Evolutionary conservation across 768 basidiomycete genomes (phyloP), one percentile per base, ranked within the genome.

Genomic region (Mycena albidolilacea): DNA sequence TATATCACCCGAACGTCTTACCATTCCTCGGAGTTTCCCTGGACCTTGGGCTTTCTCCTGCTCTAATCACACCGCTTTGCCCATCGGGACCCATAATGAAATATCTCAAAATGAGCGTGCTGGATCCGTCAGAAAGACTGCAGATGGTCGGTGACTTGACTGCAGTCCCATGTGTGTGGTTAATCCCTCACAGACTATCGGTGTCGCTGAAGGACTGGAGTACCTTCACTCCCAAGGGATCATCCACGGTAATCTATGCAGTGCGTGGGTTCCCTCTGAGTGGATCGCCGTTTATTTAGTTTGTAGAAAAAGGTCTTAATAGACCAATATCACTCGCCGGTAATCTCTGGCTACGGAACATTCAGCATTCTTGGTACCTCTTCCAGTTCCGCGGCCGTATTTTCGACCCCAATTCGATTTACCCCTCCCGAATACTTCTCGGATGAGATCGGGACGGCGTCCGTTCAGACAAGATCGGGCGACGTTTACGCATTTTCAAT

Each of bases 251-350:
- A 30, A 30, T 30, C 30, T 30, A 30, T 30, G 30, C n/a, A 5
- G 48, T 77, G 54, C 15, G 14, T 76, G 76, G 41, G 70, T 77
- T 10, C 76, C 76, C 58, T 70, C 68, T 0, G 52, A 73, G 69
- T 59, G 57, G 0, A 61, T 77, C 15, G 60, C 30, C 30, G 3
- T 30, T 30, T 30, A 30, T 30, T 30, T 30, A 43, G 14, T 48
- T 17, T 17, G 15, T 17, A 48, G 46, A 48, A 48, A 48, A 48
- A 48, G 15, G 46, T 48, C 46, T 15, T 48, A 17, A 19, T 48
- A 11, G 4, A 48, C 5, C 14, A 17, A 48, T 14, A 12, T 48
- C 14, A 17, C 17, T 7, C 17, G 7, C 46, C 46, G 0, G 46
- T 48, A 15, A 48, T 48, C 17, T 48, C 14, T 19, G 41, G 41